Conservation (phyloP, 441 rosid genomes). For the Brassica balearica region DNA sequence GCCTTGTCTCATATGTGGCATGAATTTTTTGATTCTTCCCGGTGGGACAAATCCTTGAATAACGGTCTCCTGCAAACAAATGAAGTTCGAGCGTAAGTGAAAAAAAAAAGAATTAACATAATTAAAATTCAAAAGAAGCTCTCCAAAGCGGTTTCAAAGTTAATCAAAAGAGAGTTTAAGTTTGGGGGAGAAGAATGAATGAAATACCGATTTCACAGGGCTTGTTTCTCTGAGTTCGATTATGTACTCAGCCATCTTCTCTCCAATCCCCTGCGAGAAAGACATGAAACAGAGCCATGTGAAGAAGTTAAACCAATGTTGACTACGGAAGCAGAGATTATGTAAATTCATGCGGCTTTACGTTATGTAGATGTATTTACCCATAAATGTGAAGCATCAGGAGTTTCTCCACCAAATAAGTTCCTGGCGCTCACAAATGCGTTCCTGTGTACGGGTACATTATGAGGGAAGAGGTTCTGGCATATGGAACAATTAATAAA, state of each 20-base stretch:
- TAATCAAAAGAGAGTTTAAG: too few species aligned
- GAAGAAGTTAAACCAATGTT: constrained; percentile 11
- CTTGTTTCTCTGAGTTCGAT: constrained; percentile 71
- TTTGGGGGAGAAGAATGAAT: background rate
- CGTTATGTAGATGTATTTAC: constrained; percentile 44
- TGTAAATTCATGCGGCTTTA: constrained; percentile 25
- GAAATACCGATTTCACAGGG: constrained; percentile 68
- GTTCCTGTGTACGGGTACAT: constrained; percentile 47
- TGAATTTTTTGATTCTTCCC: background rate
- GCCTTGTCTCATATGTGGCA: too few species aligned
- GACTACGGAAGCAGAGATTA: background rate
- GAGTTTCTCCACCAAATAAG: constrained; percentile 51
- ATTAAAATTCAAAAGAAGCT: background rate
- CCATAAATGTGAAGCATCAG: constrained; percentile 48
- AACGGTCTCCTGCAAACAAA: background rate
- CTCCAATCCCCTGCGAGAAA: constrained; percentile 73
- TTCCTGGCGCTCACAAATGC: constrained; percentile 51
- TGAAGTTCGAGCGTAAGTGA: background rate
- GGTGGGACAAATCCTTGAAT: background rate
- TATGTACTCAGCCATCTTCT: constrained; percentile 79
- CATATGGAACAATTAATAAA: constrained; percentile 1
- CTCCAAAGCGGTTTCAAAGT: too few species aligned
- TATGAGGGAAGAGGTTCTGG: constrained; percentile 26
- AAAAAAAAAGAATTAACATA: too few species aligned
- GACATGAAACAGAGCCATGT: constrained; percentile 3